Evolutionary conservation across 73 alveolate genomes (phyloP).

Genomic region (Breviolum minutum): DNA sequence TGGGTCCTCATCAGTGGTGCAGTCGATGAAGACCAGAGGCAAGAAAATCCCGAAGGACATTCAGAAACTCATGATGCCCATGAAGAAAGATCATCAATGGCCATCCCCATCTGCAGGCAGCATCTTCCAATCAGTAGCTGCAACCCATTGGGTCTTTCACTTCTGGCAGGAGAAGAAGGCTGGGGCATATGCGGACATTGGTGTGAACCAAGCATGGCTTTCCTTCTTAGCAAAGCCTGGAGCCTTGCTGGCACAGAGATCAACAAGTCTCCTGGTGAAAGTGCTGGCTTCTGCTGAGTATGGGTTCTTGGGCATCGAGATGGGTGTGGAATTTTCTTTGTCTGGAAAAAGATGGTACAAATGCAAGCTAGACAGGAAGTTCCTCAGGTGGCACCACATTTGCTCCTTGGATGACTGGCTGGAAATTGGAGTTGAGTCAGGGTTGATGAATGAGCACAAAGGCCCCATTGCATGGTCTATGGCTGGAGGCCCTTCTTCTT

Average conservation of each 20-base stretch:
- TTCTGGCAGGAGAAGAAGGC: not conserved
- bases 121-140: not conserved
- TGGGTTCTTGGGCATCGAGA: not conserved
- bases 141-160: not conserved
- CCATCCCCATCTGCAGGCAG: not conserved
- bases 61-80: constrained; percentile 11
- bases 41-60: not conserved
- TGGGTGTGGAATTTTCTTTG: not conserved
- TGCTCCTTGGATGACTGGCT: not conserved
- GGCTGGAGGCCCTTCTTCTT: not conserved
- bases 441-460: not conserved
- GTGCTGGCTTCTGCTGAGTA: not conserved
- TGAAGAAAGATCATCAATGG: not conserved
- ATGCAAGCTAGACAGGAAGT: not conserved
- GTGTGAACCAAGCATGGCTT: not conserved
- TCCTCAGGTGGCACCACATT: not conserved
- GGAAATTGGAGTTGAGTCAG: not conserved
- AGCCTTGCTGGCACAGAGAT: not conserved
- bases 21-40: not conserved
- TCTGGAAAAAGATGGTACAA: not conserved
- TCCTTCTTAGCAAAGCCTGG: constrained; percentile 30
- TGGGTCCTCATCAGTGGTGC: not conserved
- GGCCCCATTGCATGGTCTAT: constrained; percentile 1
- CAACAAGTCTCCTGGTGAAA: not conserved
- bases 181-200: not conserved